Evolutionary conservation across 768 basidiomycete genomes (phyloP).

Genomic region (Gloeostereum incarnatum): DNA sequence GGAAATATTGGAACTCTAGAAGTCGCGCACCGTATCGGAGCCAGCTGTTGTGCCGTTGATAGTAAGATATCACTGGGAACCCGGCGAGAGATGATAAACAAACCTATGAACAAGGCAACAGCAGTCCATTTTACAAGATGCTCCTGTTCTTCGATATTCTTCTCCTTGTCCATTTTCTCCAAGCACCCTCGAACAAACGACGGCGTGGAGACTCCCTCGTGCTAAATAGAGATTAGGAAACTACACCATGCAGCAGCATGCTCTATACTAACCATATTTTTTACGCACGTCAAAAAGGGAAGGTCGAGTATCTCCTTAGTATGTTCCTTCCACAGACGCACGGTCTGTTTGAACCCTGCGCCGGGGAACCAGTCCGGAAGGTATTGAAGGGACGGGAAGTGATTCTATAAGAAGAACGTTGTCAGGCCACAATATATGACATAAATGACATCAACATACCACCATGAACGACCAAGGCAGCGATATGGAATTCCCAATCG

Average conservation of each 20-base stretch:
- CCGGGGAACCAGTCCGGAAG: constrained; percentile 17
- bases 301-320: neutral
- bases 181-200: constrained; percentile 18
- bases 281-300: neutral
- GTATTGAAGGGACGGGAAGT: neutral
- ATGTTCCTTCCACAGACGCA: constrained; percentile 1
- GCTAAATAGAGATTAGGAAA: constrained; percentile 5
- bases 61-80: too few relatives aligned
- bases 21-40: too few relatives aligned
- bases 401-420: neutral
- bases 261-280: neutral
- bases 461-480: too few relatives aligned
- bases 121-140: constrained; percentile 16
- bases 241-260: neutral
- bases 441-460: too few relatives aligned
- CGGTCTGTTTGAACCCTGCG: constrained; percentile 9
- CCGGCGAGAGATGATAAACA: neutral
- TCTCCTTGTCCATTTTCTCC: constrained; percentile 10
- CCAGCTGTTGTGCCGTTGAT: too few relatives aligned
- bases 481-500: too few relatives aligned
- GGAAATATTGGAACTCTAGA: too few relatives aligned
- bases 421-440: too few relatives aligned
- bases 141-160: constrained; percentile 11
- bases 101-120: constrained; percentile 15
- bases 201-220: constrained; percentile 10